phyloP scores from a whole-genome alignment of 306 rosid species.

The Quercus dentata region DNA sequence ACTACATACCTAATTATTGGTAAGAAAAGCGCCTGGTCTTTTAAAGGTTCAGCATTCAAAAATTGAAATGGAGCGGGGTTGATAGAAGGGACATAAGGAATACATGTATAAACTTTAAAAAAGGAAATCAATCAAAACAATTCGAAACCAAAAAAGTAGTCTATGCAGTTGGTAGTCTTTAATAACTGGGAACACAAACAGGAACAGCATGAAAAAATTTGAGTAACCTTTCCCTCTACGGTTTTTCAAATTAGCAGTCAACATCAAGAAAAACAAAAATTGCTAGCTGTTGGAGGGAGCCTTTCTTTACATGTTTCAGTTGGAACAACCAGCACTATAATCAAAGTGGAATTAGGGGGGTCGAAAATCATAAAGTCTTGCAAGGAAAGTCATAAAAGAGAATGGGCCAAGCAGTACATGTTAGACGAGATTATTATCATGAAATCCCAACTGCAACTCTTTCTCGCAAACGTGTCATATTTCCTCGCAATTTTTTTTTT shows the following conservation, averaged over 20 bases:
- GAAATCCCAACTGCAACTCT: slow-evolving; percentile 33
- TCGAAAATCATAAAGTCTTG: slow-evolving; percentile 37
- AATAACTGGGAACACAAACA: slow-evolving; percentile 22
- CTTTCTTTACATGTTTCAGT: slow-evolving; percentile 31
- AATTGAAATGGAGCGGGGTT: slow-evolving; percentile 18
- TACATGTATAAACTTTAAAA: slow-evolving; percentile 13
- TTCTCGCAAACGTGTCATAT: slow-evolving; percentile 3
- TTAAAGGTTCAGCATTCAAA: slow-evolving; percentile 18
- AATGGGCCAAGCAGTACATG: neutral
- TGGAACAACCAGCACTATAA: slow-evolving; percentile 49
- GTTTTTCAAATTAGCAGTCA: slow-evolving; percentile 41
- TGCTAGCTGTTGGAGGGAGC: slow-evolving; percentile 33
- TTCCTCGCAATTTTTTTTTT: neutral
- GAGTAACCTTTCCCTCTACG: slow-evolving; percentile 39
- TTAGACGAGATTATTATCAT: neutral
- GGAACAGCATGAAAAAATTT: slow-evolving; percentile 9
- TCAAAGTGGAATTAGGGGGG: slow-evolving; percentile 1
- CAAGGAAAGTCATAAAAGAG: slow-evolving; percentile 36
- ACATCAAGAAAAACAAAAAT: slow-evolving; percentile 8
- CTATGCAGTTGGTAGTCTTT: slow-evolving; percentile 17
- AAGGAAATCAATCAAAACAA: neutral
- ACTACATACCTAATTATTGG: neutral
- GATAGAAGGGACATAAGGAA: neutral
- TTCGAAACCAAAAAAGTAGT: slow-evolving; percentile 28
- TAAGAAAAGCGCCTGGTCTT: neutral